Evolutionary conservation across 1,284 basidiomycete species (phyloP).

Genomic region (Malassezia yamatoensis): DNA sequence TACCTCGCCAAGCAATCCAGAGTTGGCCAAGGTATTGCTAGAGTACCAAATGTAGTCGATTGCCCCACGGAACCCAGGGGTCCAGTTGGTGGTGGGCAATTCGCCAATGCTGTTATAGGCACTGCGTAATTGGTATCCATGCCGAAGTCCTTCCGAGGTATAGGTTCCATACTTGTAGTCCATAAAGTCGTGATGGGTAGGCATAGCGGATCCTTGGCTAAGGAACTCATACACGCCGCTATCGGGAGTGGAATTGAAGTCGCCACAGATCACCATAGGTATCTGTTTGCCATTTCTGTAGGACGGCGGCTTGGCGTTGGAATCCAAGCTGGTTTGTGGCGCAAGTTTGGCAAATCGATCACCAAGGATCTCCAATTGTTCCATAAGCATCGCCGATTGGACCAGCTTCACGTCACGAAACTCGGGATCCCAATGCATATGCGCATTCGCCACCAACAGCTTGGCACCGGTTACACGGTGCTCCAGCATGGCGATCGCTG

Average conservation of each 20-base stretch:
- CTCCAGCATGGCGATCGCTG: constrained; percentile 77
- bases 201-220: constrained; percentile 56
- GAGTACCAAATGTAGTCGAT: constrained; percentile 95
- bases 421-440: constrained; percentile 86
- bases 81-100: constrained; percentile 78
- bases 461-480: constrained; percentile 75
- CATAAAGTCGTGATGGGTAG: constrained; percentile 86
- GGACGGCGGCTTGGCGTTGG: constrained; percentile 52
- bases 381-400: constrained; percentile 80
- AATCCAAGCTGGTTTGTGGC: constrained; percentile 53
- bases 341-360: constrained; percentile 75
- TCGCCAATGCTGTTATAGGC: constrained; percentile 56
- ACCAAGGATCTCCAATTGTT: constrained; percentile 82
- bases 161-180: constrained; percentile 80
- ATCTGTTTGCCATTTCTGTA: constrained; percentile 79
- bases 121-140: constrained; percentile 70
- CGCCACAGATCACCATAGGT: constrained; percentile 79
- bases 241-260: constrained; percentile 80
- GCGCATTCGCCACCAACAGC: constrained; percentile 77
- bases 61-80: constrained; percentile 56
- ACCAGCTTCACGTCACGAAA: constrained; percentile 96
- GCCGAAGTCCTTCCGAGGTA: constrained; percentile 76
- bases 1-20: constrained; percentile 76
- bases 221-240: constrained; percentile 91
- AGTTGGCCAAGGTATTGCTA: constrained; percentile 66